Conservation (phyloP, 352 stramenopile species). For the Phytophthora ramorum region DNA sequence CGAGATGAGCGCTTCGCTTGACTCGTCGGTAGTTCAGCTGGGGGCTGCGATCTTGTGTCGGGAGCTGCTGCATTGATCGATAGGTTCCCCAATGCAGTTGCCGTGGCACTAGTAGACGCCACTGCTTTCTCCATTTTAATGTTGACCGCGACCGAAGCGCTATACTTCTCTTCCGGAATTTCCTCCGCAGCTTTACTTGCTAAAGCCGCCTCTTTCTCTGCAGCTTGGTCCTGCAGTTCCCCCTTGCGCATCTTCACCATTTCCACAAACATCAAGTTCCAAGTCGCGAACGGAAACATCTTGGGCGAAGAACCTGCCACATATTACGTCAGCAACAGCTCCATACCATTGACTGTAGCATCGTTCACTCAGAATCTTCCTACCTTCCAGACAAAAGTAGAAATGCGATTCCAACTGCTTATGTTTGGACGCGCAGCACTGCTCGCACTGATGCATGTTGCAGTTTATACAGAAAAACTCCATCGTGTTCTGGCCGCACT, state of each 20-base stretch:
- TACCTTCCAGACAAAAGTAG: conserved; percentile 72
- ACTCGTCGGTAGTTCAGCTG: conserved; percentile 2
- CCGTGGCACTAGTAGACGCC: conserved; percentile 18
- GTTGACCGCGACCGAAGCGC: conserved; percentile 4
- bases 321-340: not conserved
- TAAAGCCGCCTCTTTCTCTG: not conserved
- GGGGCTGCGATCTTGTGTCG: not conserved
- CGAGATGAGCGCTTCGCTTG: conserved; percentile 22
- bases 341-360: not conserved
- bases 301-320: conserved; percentile 40
- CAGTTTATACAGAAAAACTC: conserved; percentile 72
- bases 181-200: not conserved
- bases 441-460: conserved; percentile 62
- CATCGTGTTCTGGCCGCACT: conserved; percentile 45
- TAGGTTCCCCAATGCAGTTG: conserved; percentile 32
- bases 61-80: conserved; percentile 22
- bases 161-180: conserved; percentile 10
- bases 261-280: conserved; percentile 51
- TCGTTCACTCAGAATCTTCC: not conserved
- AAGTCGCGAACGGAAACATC: conserved; percentile 56
- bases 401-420: conserved; percentile 44
- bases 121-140: conserved; percentile 31
- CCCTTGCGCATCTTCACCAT: conserved; percentile 51
- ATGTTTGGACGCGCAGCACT: conserved; percentile 56
- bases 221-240: conserved; percentile 33